Evolutionary conservation across 140 eudicot genomes (phyloP).

Genomic region (Erigeron philadelphicus): DNA sequence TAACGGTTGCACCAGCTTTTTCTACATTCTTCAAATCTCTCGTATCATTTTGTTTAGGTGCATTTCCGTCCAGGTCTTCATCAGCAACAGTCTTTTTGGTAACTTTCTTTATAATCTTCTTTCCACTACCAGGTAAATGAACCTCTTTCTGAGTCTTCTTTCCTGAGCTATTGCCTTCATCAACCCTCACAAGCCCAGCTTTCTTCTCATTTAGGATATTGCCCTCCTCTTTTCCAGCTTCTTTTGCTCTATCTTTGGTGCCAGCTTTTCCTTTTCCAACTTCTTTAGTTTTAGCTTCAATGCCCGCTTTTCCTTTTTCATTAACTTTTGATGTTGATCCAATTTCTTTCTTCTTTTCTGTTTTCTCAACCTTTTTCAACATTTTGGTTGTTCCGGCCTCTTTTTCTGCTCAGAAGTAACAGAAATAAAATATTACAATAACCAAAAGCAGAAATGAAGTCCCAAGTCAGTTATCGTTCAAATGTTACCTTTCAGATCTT

Average conservation of each 20-base stretch:
- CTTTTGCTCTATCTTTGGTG: slow-evolving; percentile 16
- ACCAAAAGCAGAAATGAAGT: background rate
- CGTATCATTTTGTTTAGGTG: slow-evolving; percentile 31
- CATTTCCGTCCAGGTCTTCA: slow-evolving; percentile 37
- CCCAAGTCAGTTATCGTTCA: background rate
- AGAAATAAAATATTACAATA: background rate
- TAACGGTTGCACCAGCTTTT: slow-evolving; percentile 35
- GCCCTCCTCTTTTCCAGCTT: slow-evolving; percentile 33
- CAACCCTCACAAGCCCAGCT: slow-evolving; percentile 32
- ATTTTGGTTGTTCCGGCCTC: slow-evolving; percentile 41
- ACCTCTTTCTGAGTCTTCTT: slow-evolving; percentile 36
- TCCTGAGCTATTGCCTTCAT: slow-evolving; percentile 30
- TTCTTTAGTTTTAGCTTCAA: slow-evolving; percentile 28
- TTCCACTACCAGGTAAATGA: slow-evolving; percentile 48
- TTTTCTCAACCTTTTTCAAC: slow-evolving; percentile 33
- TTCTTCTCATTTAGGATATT: slow-evolving; percentile 33
- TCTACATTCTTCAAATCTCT: slow-evolving; percentile 34
- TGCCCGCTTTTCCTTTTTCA: slow-evolving; percentile 38
- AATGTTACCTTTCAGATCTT: slow-evolving; percentile 51
- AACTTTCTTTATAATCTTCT: slow-evolving; percentile 61
- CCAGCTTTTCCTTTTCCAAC: slow-evolving; percentile 41
- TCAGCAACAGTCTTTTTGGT: slow-evolving; percentile 58
- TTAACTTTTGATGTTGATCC: slow-evolving; percentile 29
- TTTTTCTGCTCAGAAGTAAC: slow-evolving; percentile 35
- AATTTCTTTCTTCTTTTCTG: slow-evolving; percentile 46